Base-by-base conservation (phyloP, 768 basidiomycete species). In the Termitomyces sp. region DNA sequence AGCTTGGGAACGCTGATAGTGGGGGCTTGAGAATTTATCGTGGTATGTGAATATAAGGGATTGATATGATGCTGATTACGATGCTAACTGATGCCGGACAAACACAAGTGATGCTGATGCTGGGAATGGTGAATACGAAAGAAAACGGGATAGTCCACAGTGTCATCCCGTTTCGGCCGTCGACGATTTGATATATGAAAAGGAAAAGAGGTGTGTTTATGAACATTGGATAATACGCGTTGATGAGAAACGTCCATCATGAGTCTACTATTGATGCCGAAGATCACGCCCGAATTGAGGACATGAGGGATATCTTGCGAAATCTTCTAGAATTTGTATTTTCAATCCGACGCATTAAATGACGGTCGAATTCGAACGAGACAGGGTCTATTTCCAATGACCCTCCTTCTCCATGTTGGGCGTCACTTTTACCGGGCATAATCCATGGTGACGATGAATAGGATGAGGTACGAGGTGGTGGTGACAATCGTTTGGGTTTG, bases 331-430 rank as follows among this genome's bases (percentile, higher is more conserved):
- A 65, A 50, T 71, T 71, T 62, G 71, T 71, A 58, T 69, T 74
- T 57, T 79, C 76, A 41, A 79, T 77, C 44, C 77, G 74, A 38
- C 69, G 73, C 50, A 76, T 66, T 23, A 81, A 67, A 60, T 78
- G 74, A 54, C 74, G 71, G 58, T 76, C 72, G 58, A 79, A 79
- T 48, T 75, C 75, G 32, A 75, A 68, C 5, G 67, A 68, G 49
- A 67, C 67, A 12, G 71, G 63, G 59, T 76, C 74, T 10, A 67
- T 57, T 33, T 74, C 74, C 1, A 72, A 67, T 43, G 73, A 75
- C 20, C 70, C 67, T 30, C 65, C 60, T 47, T 76, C 74, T 43
- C 69, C 72, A 56, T 72, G 71, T 32, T 66, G 61, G 32, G 55
- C 43, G 44, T 73, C 70, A 43, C 67, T 69, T 56, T 67, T 70